Base-by-base conservation (phyloP, 2,329 filamentous ascomycete species). In the Aspergillus sp. region DNA sequence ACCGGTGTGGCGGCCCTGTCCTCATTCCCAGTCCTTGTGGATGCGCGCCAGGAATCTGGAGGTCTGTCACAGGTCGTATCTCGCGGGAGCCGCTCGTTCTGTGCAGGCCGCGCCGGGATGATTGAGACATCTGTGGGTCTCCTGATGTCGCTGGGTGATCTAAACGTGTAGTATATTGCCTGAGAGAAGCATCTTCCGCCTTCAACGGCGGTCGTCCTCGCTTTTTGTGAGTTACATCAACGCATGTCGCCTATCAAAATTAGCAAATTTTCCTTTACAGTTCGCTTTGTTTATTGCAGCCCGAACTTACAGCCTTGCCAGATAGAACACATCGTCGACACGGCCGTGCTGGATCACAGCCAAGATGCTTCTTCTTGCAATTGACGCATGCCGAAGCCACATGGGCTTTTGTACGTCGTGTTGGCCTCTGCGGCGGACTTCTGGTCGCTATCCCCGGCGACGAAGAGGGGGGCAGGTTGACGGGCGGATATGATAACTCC, bases 341-440 rank as follows among this genome's bases (percentile, higher is more conserved):
- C 26, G 71, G 71, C 36, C 71, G 63, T 43, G 65, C 68, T 29
- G 68, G 64, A 49, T 73, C 71, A 52, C 71, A 73, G 36, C 70
- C 67, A 43, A 73, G 50, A 50, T 73, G 71, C 54, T 73, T 73
- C 54, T 69, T 70, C 52, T 73, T 73, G 55, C 71, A 73, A 50
- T 73, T 73, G 9, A 73, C 68, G 54, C 71, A 73, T 2, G 71
- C 71, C 3, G 71, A 73, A 29, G 71, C 70, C 29, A 73, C 71
- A 57, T 73, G 71, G 5, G 71, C 67, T 49, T 73, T 73, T 4
- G 69, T 67, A 40, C 71, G 69, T 41, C 71, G 59, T 0, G 70
- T 70, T 10, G 69, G 61, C 41, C 68, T 67, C 32, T 70, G 62
- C 42, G 57, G 51, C 26, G 67, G 48, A 35, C 60, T 43, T 41